These are phyloP conservation scores for Yueomyces sp. DNA, from an alignment of 805 yeast genomes.

Conservation along the genomic window DNA sequence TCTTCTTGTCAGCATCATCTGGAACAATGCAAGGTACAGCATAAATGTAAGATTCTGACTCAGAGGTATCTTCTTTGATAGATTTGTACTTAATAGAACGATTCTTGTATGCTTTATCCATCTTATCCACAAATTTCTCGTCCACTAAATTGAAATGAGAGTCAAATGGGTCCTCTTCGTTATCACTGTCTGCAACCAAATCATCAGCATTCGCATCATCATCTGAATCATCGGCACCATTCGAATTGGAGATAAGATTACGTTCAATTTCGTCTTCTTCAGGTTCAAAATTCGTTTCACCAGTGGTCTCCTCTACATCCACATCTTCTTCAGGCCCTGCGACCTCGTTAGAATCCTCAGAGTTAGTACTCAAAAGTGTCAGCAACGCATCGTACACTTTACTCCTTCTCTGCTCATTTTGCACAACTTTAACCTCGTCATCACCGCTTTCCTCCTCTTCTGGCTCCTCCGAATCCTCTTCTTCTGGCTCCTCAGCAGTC, in stretches of 20 bases:
- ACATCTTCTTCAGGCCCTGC: constrained; percentile 4
- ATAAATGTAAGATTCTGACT: constrained; percentile 9
- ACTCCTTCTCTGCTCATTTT: constrained; percentile 21
- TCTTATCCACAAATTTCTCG: constrained; percentile 24
- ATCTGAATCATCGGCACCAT: constrained; percentile 7
- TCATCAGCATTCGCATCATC: constrained; percentile 18
- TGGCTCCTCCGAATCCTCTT: constrained; percentile 4
- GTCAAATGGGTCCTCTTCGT: constrained; percentile 59
- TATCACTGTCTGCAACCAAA: constrained; percentile 26
- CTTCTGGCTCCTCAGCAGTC: constrained; percentile 5
- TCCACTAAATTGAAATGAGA: constrained; percentile 49
- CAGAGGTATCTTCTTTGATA: constrained; percentile 3
- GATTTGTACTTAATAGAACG: constrained; percentile 18
- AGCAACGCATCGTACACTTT: constrained; percentile 56
- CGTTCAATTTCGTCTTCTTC: constrained; percentile 22
- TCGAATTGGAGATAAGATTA: constrained; percentile 3
- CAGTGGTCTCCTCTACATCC: constrained; percentile 12
- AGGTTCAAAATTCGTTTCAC: constrained; percentile 12
- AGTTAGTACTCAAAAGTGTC: constrained; percentile 36
- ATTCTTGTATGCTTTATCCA: constrained; percentile 23
- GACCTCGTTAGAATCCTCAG: constrained; percentile 12
- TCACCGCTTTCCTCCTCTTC: constrained; percentile 1
- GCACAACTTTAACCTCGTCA: constrained; percentile 6
- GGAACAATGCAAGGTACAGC: constrained; percentile 16
- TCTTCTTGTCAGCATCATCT: constrained; percentile 4